A percentile compares a stretch with the other conserved stretches of the same genome.
Evolutionary conservation across 495 filamentous ascomycete species (phyloP).

Genomic region (Hypoxylon trugodes): DNA sequence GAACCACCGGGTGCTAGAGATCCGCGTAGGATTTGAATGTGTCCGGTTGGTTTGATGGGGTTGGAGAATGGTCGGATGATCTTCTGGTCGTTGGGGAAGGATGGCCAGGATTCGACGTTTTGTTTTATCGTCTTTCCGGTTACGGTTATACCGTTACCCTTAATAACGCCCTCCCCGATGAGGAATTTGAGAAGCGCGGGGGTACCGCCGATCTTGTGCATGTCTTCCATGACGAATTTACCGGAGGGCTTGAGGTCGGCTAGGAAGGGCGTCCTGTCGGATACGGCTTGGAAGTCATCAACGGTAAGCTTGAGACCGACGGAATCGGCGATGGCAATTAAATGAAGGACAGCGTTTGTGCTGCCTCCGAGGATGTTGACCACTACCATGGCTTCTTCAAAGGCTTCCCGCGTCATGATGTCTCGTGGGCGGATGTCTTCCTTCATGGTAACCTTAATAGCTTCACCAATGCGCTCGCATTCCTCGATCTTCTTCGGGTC

Average conservation of each 20-base stretch:
- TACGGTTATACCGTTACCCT: conserved; percentile 88
- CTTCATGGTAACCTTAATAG: conserved; percentile 84
- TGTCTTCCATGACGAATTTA: conserved; percentile 95
- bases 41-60: conserved; percentile 92
- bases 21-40: conserved; percentile 96
- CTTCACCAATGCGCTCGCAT: conserved; percentile 82
- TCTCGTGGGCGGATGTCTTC: conserved; percentile 90
- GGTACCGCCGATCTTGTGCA: conserved; percentile 90
- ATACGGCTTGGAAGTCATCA: conserved; percentile 96
- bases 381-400: conserved; percentile 96
- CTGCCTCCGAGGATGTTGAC: conserved; percentile 95
- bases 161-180: conserved; percentile 86
- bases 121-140: conserved; percentile 93
- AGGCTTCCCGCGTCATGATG: conserved; percentile 89
- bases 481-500: conserved; percentile 85
- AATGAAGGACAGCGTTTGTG: conserved; percentile 95
- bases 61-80: conserved; percentile 92
- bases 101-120: conserved; percentile 80
- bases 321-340: conserved; percentile 94
- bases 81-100: conserved; percentile 83
- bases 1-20: conserved; percentile 88
- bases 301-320: conserved; percentile 94
- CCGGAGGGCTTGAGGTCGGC: conserved; percentile 97
- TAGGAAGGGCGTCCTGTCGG: conserved; percentile 89
- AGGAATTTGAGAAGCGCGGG: conserved; percentile 91